Conservation (phyloP, 257 asterid species). For the Fraxinus pennsylvanica region DNA sequence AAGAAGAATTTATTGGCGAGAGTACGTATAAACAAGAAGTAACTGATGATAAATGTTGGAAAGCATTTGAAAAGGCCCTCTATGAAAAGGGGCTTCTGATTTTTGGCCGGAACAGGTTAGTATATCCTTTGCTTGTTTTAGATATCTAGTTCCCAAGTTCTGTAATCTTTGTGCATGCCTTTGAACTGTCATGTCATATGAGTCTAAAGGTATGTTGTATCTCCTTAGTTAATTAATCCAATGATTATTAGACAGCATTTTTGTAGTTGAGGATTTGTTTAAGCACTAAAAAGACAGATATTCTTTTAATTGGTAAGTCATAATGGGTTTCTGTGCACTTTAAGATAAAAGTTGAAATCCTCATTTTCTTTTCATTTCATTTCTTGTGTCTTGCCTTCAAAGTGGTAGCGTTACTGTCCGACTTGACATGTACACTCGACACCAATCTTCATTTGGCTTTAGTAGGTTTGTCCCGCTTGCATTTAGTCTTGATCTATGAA, state of each 20-base stretch:
- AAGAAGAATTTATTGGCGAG: conserved; percentile 54
- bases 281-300: not conserved
- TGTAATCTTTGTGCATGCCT: not conserved
- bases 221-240: not conserved
- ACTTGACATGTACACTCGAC: not conserved
- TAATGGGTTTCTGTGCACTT: not conserved
- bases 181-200: not conserved
- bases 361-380: not conserved
- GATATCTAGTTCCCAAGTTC: not conserved
- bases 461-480: not conserved
- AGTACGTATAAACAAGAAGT: conserved; percentile 47
- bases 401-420: not conserved
- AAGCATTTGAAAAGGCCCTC: conserved; percentile 78
- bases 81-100: conserved; percentile 89
- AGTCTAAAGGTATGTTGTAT: not conserved
- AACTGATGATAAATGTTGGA: conserved; percentile 63
- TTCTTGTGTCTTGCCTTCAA: not conserved
- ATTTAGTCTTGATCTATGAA: not conserved
- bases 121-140: not conserved
- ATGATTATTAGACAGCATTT: not conserved
- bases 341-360: not conserved
- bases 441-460: not conserved
- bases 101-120: conserved; percentile 91
- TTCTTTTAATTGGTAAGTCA: not conserved
- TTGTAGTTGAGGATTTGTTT: not conserved